Conservation (phyloP, 768 basidiomycete species). For the Cyclocybe cylindracea region DNA sequence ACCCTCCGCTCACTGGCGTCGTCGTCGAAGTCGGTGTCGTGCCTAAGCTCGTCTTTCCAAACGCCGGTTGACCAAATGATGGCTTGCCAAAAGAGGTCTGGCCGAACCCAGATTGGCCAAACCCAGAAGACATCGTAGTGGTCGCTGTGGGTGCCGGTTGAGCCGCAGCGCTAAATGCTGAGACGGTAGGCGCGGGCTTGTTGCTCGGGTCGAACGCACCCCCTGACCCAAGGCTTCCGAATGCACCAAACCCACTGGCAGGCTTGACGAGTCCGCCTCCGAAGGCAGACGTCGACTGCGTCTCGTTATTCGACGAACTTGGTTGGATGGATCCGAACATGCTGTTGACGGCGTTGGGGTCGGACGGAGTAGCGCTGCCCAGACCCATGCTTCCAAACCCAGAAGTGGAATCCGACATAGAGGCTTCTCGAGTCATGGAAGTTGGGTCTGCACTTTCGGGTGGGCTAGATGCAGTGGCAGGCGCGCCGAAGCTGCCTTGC, state of each 20-base stretch:
- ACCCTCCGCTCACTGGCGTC: conserved; percentile 14
- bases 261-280: conserved; percentile 34
- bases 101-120: conserved; percentile 37
- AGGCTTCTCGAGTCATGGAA: conserved; percentile 44
- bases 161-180: conserved; percentile 17
- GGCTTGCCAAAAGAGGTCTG: conserved; percentile 35
- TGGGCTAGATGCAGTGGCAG: conserved; percentile 10
- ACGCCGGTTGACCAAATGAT: conserved; percentile 33
- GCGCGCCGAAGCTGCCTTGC: conserved; percentile 25
- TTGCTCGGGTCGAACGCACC: conserved; percentile 16
- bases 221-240: conserved; percentile 20
- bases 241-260: conserved; percentile 36
- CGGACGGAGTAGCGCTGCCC: conserved; percentile 21
- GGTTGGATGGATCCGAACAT: conserved; percentile 39
- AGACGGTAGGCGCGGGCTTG: conserved; percentile 13
- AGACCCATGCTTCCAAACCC: conserved; percentile 39
- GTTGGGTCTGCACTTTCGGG: conserved; percentile 20
- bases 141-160: conserved; percentile 11
- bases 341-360: conserved; percentile 28
- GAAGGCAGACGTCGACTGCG: conserved; percentile 23
- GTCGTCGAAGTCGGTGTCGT: conserved; percentile 10
- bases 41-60: conserved; percentile 21
- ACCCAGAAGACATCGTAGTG: conserved; percentile 22
- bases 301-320: conserved; percentile 19
- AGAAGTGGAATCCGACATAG: conserved; percentile 44